Evolutionary conservation across 106 monocot species (phyloP).

Genomic region (Dendrobium catenatum): DNA sequence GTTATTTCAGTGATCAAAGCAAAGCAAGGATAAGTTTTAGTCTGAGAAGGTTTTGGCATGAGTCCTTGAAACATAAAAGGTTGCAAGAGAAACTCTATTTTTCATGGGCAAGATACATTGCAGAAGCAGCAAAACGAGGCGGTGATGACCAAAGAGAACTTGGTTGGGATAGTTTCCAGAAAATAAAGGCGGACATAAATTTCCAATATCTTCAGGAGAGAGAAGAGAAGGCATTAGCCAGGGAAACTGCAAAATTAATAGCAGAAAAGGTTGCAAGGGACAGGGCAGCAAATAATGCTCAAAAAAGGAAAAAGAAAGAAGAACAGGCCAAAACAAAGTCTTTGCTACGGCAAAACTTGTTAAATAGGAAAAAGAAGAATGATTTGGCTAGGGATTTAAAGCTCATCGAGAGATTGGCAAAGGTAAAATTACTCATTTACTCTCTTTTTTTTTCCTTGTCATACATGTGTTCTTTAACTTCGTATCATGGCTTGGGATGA

Average conservation of each 20-base stretch:
- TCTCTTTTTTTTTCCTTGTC: background rate
- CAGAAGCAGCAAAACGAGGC: slow-evolving; percentile 49
- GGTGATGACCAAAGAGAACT: slow-evolving; percentile 38
- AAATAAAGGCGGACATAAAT: slow-evolving; percentile 43
- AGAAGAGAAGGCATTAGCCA: slow-evolving; percentile 35
- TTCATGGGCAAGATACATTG: slow-evolving; percentile 36
- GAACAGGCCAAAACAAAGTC: slow-evolving; percentile 20
- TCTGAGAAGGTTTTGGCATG: slow-evolving; percentile 54
- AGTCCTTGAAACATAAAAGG: slow-evolving; percentile 33
- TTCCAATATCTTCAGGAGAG: slow-evolving; percentile 24
- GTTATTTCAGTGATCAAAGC: slow-evolving; percentile 51
- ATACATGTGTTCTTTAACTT: no score
- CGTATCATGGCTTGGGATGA: no score
- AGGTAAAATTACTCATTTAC: slow-evolving; percentile 28
- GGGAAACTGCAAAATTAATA: slow-evolving; percentile 36
- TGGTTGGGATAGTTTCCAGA: slow-evolving; percentile 73
- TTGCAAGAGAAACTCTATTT: slow-evolving; percentile 35
- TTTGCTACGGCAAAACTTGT: slow-evolving; percentile 16
- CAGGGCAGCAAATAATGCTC: slow-evolving; percentile 35
- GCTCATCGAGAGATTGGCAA: slow-evolving; percentile 37
- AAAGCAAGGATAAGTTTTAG: slow-evolving; percentile 58
- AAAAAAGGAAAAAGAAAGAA: slow-evolving; percentile 26
- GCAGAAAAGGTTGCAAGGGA: slow-evolving; percentile 36
- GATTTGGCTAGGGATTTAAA: slow-evolving; percentile 35
- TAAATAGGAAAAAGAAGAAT: slow-evolving; percentile 13